Evolutionary conservation across 176 grass and related monocot species (phyloP).

Genomic region (Ensete glaucum): DNA sequence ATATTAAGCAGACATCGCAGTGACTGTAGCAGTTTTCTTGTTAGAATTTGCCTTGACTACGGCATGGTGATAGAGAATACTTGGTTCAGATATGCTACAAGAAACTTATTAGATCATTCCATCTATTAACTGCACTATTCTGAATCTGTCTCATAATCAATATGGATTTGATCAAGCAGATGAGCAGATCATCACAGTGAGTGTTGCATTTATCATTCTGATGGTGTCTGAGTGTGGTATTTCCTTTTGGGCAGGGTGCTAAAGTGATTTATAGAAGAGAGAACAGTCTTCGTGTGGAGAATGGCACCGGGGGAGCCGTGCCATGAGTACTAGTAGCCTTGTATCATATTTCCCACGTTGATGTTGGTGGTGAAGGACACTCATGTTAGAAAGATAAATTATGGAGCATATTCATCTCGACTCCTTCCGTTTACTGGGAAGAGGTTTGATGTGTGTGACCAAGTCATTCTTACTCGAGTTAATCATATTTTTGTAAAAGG

Average conservation of each 20-base stretch:
- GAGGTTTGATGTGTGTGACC: not conserved
- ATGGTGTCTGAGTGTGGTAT: constrained; percentile 4
- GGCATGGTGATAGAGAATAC: too few species aligned
- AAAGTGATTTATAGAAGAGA: constrained; percentile 61
- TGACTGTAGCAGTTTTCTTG: too few species aligned
- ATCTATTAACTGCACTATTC: too few species aligned
- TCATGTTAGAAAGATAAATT: not conserved
- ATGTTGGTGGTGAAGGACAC: not conserved
- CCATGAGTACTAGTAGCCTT: constrained; percentile 8
- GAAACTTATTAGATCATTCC: too few species aligned
- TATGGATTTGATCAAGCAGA: too few species aligned
- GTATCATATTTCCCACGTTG: not conserved
- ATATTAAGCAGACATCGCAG: too few species aligned
- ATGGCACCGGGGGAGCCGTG: not conserved
- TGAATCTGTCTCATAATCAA: too few species aligned
- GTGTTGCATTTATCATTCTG: too few species aligned
- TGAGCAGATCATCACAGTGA: too few species aligned
- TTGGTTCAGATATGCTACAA: too few species aligned
- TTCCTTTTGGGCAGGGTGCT: constrained; percentile 45
- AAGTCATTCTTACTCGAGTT: not conserved
- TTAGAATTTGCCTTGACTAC: too few species aligned
- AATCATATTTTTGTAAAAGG: too few species aligned
- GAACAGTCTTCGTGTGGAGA: constrained; percentile 69
- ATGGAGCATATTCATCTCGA: not conserved
- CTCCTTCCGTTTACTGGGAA: not conserved